Evolutionary conservation across 176 grass and related monocot species (phyloP).

Genomic region (bread wheat (Triticum aestivum)): IWGSC_CS_RefSeq_v2.1 NC_057809.1:568255349-568255848

Average conservation of each 20-base stretch:
- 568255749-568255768: constrained; percentile 98
- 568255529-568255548: constrained; percentile 63
- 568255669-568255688: constrained; percentile 59
- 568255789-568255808: constrained; percentile 89
- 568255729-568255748: constrained; percentile 95
- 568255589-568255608: constrained; percentile 66
- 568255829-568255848: constrained; percentile 64
- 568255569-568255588: constrained; percentile 55
- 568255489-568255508: constrained; percentile 77
- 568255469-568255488: constrained; percentile 85
- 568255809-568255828: constrained; percentile 82
- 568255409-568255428: constrained; percentile 79
- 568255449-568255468: constrained; percentile 93
- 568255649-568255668: constrained; percentile 68
- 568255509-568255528: constrained; percentile 84
- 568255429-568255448: constrained; percentile 97
- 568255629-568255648: constrained; percentile 50
- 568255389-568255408: constrained; percentile 51
- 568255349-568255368: constrained; percentile 37
- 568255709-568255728: constrained; percentile 99
- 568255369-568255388: constrained; percentile 40
- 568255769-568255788: constrained; percentile 93
- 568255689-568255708: constrained; percentile 83
- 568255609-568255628: constrained; percentile 64
- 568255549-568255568: constrained; percentile 63